phyloP scores from a whole-genome alignment of 2,329 filamentous ascomycete genomes.

The Endothia cerciana region DNA sequence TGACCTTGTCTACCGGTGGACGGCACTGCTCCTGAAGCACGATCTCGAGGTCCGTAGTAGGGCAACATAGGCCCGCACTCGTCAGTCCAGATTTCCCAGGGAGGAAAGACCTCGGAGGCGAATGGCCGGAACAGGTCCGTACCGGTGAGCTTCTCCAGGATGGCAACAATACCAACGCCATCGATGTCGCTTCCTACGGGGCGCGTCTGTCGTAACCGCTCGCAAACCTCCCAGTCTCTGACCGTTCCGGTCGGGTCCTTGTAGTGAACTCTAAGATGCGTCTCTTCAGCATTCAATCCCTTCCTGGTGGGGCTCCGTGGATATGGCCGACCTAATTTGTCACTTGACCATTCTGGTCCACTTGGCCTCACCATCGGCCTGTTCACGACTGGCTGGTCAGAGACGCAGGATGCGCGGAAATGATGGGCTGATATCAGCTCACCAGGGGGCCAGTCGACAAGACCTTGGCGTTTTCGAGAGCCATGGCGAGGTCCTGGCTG shows the following conservation, averaged over 20 bases:
- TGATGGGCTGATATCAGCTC: slow-evolving; percentile 29
- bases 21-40: slow-evolving; percentile 71
- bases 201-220: slow-evolving; percentile 71
- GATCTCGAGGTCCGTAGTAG: slow-evolving; percentile 52
- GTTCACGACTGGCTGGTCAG: neutral
- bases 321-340: too few species aligned
- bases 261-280: slow-evolving; percentile 59
- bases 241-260: slow-evolving; percentile 61
- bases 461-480: slow-evolving; percentile 47
- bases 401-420: neutral
- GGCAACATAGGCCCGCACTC: neutral
- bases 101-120: too few species aligned
- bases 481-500: slow-evolving; percentile 40
- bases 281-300: neutral
- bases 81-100: slow-evolving; percentile 1
- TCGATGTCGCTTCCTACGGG: slow-evolving; percentile 66
- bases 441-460: slow-evolving; percentile 51
- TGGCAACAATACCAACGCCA: slow-evolving; percentile 73
- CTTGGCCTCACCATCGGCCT: slow-evolving; percentile 57
- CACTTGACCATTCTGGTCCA: slow-evolving; percentile 66
- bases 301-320: too few species aligned
- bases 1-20: slow-evolving; percentile 61
- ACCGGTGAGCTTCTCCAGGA: slow-evolving; percentile 60
- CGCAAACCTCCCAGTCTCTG: slow-evolving; percentile 73
- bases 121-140: neutral